These are phyloP conservation scores for Carex parvula DNA, from an alignment of 176 grass and related monocot species.

Conservation along the genomic window DNA sequence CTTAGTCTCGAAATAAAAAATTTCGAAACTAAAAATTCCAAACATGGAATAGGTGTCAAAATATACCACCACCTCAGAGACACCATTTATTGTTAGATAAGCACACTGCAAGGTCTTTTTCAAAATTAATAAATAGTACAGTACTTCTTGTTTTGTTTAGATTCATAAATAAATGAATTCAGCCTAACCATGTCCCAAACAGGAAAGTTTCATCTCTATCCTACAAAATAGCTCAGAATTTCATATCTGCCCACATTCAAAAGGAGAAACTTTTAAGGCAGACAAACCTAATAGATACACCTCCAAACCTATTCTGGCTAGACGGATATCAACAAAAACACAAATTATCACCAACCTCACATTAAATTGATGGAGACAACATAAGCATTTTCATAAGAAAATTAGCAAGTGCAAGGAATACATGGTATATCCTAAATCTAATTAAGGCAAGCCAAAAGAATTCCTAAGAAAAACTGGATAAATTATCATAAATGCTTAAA, in stretches of 20 bases:
- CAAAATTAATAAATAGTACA: background rate
- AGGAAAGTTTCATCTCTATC: background rate
- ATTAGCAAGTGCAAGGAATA: constrained; percentile 12
- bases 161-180: background rate
- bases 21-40: constrained; percentile 21
- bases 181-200: background rate
- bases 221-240: background rate
- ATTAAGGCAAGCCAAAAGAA: constrained; percentile 7
- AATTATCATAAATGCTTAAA: background rate
- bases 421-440: background rate
- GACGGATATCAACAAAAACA: constrained; percentile 11
- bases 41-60: background rate
- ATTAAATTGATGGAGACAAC: background rate
- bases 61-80: constrained; percentile 8
- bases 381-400: background rate
- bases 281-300: background rate
- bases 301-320: background rate
- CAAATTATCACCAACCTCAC: background rate
- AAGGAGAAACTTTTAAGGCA: background rate
- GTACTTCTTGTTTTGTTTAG: background rate
- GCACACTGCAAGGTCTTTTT: background rate
- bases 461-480: background rate
- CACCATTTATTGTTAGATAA: background rate
- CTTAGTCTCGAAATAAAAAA: constrained; percentile 16
- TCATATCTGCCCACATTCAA: background rate